Percentiles rank a stretch among this genome's conserved stretches.
Conservation (phyloP, 345 rosid species). For the Boechera retrofracta region DNA sequence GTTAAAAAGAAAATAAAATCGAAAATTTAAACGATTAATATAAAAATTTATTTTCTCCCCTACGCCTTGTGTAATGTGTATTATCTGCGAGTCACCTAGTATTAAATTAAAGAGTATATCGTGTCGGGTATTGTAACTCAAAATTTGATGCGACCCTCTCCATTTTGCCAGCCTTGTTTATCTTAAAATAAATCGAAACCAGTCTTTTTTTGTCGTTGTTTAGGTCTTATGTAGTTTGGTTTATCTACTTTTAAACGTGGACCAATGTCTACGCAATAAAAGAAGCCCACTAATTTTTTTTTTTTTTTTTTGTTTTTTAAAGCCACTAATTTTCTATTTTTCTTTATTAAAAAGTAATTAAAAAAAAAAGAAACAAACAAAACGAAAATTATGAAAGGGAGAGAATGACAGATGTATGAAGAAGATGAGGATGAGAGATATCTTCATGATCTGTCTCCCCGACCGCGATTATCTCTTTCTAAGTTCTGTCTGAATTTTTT, state of each 20-base stretch:
- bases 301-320: too few relatives aligned
- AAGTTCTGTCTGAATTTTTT: conserved; percentile 23
- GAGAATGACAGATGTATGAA: conserved; percentile 44
- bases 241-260: conserved; percentile 21
- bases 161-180: neutral
- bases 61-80: too few relatives aligned
- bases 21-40: too few relatives aligned
- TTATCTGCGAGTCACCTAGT: too few relatives aligned
- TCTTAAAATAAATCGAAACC: too few relatives aligned
- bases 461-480: conserved; percentile 21
- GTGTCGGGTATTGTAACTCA: neutral
- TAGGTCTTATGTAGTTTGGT: neutral
- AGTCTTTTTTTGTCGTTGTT: neutral
- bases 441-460: conserved; percentile 31
- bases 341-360: neutral
- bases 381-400: conserved; percentile 34
- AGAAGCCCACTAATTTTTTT: neutral
- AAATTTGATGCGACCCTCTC: neutral
- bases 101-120: neutral
- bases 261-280: neutral
- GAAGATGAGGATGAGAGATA: conserved; percentile 32
- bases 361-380: conserved; percentile 31
- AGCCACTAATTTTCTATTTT: neutral
- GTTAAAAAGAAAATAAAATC: too few relatives aligned
- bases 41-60: too few relatives aligned